These are phyloP conservation scores for Cystobasidium onofrii DNA, from an alignment of 768 basidiomycete genomes.

Conservation along the genomic window DNA sequence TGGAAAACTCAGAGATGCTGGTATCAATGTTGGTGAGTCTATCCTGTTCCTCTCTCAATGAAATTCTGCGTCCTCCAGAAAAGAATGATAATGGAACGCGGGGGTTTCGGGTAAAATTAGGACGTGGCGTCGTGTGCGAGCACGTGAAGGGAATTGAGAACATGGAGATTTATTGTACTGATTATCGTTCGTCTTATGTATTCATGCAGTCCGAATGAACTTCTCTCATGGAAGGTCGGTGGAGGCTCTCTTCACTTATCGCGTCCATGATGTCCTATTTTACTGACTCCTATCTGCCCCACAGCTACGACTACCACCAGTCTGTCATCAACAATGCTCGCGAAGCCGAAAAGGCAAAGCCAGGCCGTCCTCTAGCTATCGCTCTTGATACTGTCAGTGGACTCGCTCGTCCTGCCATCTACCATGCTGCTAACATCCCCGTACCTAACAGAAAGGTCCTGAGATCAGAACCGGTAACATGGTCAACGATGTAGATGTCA, in stretches of 20 bases:
- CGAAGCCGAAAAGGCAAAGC: slow-evolving; percentile 62
- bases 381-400: slow-evolving; percentile 86
- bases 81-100: background rate
- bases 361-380: slow-evolving; percentile 88
- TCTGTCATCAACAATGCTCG: slow-evolving; percentile 97
- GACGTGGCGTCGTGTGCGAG: background rate
- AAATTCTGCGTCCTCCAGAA: background rate
- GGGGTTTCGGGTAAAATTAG: slow-evolving; percentile 26
- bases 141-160: no score
- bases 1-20: slow-evolving; percentile 70
- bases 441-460: slow-evolving; percentile 97
- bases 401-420: slow-evolving; percentile 24
- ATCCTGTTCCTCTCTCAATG: background rate
- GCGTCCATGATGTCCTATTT: background rate
- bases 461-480: slow-evolving; percentile 97
- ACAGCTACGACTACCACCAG: slow-evolving; percentile 91
- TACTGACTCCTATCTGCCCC: background rate
- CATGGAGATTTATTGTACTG: no score
- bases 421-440: no score
- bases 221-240: slow-evolving; percentile 74
- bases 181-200: background rate
- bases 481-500: slow-evolving; percentile 72
- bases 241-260: background rate
- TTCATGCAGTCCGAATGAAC: slow-evolving; percentile 87
- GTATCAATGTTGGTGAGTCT: slow-evolving; percentile 88